Percentiles rank a stretch among this genome's conserved stretches.
Conservation (phyloP, 169 alveolate species). For the Plasmodium blacklocki region DNA sequence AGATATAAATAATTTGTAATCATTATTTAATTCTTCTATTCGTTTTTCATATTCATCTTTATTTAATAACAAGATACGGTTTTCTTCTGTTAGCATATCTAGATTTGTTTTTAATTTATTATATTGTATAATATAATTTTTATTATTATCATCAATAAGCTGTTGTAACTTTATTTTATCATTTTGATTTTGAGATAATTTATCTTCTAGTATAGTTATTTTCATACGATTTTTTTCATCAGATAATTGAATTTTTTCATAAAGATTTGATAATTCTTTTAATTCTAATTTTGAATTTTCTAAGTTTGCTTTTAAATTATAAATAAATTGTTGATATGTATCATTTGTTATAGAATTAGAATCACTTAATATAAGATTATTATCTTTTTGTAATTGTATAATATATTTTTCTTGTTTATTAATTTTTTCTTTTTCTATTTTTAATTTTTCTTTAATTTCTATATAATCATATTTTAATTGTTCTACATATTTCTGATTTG, state of each 20-base stretch:
- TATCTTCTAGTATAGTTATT: neutral
- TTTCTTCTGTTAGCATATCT: constrained; percentile 41
- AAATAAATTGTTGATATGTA: constrained; percentile 8
- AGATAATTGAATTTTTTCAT: constrained; percentile 15
- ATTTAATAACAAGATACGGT: constrained; percentile 8
- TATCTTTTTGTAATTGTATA: constrained; percentile 9
- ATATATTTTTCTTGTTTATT: constrained; percentile 51
- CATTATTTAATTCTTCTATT: constrained; percentile 32
- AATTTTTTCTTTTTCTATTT: constrained; percentile 25
- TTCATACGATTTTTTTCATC: constrained; percentile 35
- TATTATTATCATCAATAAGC: constrained; percentile 3
- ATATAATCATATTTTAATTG: constrained; percentile 31
- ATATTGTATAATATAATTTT: neutral
- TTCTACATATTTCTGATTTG: neutral
- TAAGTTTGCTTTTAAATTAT: constrained; percentile 5
- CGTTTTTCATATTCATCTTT: constrained; percentile 31
- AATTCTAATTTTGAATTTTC: constrained; percentile 19
- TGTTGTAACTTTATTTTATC: constrained; percentile 12
- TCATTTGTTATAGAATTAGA: neutral
- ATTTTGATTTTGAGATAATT: constrained; percentile 5
- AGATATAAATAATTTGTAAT: constrained; percentile 20
- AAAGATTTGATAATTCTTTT: constrained; percentile 5
- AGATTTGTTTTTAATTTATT: constrained; percentile 45
- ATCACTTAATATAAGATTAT: too few relatives aligned
- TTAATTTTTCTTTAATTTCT: constrained; percentile 20